phyloP scores from a whole-genome alignment of 2,329 filamentous ascomycete species.

The Pyrenophora graminea region DNA sequence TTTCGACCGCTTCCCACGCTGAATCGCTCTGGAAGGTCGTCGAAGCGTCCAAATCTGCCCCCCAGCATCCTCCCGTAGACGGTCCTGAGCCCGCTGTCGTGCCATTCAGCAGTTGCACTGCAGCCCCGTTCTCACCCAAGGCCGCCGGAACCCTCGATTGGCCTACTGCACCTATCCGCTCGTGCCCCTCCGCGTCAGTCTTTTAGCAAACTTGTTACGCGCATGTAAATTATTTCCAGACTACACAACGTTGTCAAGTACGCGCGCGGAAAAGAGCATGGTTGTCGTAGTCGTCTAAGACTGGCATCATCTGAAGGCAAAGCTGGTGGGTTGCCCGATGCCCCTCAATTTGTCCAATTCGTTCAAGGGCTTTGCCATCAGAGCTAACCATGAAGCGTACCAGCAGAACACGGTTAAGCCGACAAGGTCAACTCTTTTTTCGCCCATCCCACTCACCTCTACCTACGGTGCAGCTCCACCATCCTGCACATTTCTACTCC shows the following conservation, averaged over 20 bases:
- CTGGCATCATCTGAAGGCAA: conserved; percentile 33
- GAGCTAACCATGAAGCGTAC: conserved; percentile 40
- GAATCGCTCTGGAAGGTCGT: conserved; percentile 11
- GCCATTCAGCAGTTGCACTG: conserved; percentile 27
- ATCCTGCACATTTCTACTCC: conserved; percentile 4
- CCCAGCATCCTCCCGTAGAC: conserved; percentile 10
- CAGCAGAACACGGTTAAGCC: conserved; percentile 38
- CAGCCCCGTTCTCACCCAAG: conserved; percentile 25
- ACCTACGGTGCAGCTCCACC: conserved; percentile 11
- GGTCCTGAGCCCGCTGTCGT: too few relatives aligned
- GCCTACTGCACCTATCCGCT: conserved; percentile 31
- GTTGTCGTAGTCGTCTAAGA: conserved; percentile 7
- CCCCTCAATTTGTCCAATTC: conserved; percentile 26
- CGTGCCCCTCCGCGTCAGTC: conserved; percentile 34
- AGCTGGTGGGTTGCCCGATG: conserved; percentile 35
- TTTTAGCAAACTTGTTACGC: conserved; percentile 39
- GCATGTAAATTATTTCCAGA: conserved; percentile 25
- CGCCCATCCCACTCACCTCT: conserved; percentile 12
- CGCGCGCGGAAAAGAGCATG: neutral
- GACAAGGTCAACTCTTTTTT: conserved; percentile 22
- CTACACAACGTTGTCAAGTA: conserved; percentile 13
- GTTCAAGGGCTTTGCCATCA: conserved; percentile 25
- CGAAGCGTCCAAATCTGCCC: conserved; percentile 5
- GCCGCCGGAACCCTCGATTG: conserved; percentile 20
- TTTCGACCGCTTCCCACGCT: conserved; percentile 13